Base-by-base conservation (phyloP, 1,284 basidiomycete species). In the Tilletia indica region DNA sequence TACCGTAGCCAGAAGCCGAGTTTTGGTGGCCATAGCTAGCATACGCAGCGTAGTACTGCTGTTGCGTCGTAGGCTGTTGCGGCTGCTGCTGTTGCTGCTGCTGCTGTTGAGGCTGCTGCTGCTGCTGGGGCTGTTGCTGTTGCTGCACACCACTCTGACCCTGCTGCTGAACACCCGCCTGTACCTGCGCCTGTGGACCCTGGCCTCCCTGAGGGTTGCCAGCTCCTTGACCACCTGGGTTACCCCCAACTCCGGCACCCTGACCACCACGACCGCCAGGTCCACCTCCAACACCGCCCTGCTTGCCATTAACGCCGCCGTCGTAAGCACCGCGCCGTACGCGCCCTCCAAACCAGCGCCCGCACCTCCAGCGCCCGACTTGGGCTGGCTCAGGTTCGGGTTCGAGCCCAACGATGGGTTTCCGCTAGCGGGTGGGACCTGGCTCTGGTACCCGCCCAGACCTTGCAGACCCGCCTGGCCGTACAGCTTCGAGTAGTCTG, bases 401-500 rank as follows among this genome's bases (percentile, higher is more conserved):
- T 61, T 58, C 45, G 48, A 64, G 49, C 63, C 63, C 21, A 69
- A 51, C 25, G 56, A 45, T 9, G 63, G 56, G 42, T 68, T 68
- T 38, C 45, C 34, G 49, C 38, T 42, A 8, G 56, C 42, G 4
- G 45, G 56, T 12, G 56, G 56, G 19, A 47, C 11, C 31, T 47
- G 47, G 63, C 42, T 58, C 21, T 45, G 49, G 49, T 56, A 69
- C 19, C 42, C 68, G n/a, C 68, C 68, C 47, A 69, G 68, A 36
- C 68, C 68, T 58, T 69, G 68, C 38, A 69, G 42, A 19, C 61
- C 61, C 19, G 61, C 34, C 36, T 64, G 73, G 45, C 78, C 77
- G 70, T 80, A 78, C 70, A 83, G 79, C 77, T 83, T 81, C 51
- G 80, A 80, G 74, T 81, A 81, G 72, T 77, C 74, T n/a, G 75